Conservation (phyloP, 495 filamentous ascomycete species). For the Aspergillus funiculosus region DNA sequence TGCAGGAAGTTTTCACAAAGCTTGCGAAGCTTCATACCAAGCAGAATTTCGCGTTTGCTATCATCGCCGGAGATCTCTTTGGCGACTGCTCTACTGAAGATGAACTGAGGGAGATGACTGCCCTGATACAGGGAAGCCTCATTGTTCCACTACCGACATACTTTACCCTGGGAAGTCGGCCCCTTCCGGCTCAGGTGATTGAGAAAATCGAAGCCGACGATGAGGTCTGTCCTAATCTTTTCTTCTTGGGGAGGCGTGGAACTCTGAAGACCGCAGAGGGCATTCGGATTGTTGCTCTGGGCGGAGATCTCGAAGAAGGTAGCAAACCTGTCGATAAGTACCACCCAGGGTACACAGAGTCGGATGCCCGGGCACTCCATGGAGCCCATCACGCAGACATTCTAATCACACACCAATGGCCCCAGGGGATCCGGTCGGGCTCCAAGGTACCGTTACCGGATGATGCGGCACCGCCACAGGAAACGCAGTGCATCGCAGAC, state of each 20-base stretch:
- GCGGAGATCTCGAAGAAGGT: conserved; percentile 59
- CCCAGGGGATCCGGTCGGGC: conserved; percentile 57
- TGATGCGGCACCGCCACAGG: conserved; percentile 33
- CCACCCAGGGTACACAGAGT: conserved; percentile 61
- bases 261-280: conserved; percentile 86
- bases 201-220: conserved; percentile 71
- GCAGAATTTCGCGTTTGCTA: conserved; percentile 76
- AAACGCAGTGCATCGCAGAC: conserved; percentile 59
- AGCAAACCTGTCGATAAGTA: conserved; percentile 56
- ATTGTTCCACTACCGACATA: conserved; percentile 74
- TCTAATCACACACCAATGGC: conserved; percentile 82
- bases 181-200: conserved; percentile 61
- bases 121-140: conserved; percentile 65
- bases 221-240: conserved; percentile 81
- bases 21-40: conserved; percentile 72
- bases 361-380: conserved; percentile 67
- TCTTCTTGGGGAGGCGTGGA: conserved; percentile 78
- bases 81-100: conserved; percentile 41
- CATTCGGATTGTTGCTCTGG: conserved; percentile 73
- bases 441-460: conserved; percentile 52
- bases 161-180: conserved; percentile 66
- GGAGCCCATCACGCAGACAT: conserved; percentile 77
- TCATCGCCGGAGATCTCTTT: conserved; percentile 82
- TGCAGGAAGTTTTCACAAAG: conserved; percentile 69
- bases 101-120: conserved; percentile 50